These are phyloP conservation scores for Calonectria ilicicola DNA, from an alignment of 2,329 filamentous ascomycete species.

Conservation along the genomic window DNA sequence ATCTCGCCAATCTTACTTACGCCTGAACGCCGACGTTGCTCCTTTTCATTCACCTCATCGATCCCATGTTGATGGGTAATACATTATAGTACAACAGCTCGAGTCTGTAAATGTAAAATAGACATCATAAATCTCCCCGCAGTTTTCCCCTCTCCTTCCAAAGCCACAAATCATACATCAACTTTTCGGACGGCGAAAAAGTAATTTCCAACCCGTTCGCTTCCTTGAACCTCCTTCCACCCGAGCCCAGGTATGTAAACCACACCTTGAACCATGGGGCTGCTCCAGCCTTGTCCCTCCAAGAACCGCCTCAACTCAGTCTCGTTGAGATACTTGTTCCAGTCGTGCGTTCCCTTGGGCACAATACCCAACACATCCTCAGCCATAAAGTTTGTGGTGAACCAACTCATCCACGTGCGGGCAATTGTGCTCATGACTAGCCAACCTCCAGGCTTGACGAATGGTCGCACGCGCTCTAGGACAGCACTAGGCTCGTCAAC, in stretches of 20 bases:
- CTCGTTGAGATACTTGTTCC: conserved; percentile 94
- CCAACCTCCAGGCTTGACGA: conserved; percentile 93
- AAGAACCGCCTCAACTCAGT: conserved; percentile 76
- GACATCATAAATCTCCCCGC: not conserved
- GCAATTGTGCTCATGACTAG: conserved; percentile 93
- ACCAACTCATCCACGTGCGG: conserved; percentile 87
- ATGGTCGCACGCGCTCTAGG: conserved; percentile 76
- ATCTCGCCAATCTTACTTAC: not conserved
- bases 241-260: conserved; percentile 91
- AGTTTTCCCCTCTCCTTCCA: not conserved
- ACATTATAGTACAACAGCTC: conserved; percentile 16
- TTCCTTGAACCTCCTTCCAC: conserved; percentile 85
- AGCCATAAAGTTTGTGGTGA: conserved; percentile 92
- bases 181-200: conserved; percentile 84
- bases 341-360: conserved; percentile 93
- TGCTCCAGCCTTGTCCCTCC: conserved; percentile 68
- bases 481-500: conserved; percentile 82
- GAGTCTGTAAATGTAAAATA: not conserved
- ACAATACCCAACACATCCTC: conserved; percentile 91
- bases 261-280: conserved; percentile 78
- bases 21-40: not conserved
- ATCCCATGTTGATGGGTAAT: conserved; percentile 7
- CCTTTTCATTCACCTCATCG: not conserved
- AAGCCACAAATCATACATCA: conserved; percentile 20
- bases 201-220: conserved; percentile 93